These are phyloP conservation scores for Annulohypoxylon stygium DNA, from an alignment of 495 filamentous ascomycete genomes.

Conservation along the genomic window DNA sequence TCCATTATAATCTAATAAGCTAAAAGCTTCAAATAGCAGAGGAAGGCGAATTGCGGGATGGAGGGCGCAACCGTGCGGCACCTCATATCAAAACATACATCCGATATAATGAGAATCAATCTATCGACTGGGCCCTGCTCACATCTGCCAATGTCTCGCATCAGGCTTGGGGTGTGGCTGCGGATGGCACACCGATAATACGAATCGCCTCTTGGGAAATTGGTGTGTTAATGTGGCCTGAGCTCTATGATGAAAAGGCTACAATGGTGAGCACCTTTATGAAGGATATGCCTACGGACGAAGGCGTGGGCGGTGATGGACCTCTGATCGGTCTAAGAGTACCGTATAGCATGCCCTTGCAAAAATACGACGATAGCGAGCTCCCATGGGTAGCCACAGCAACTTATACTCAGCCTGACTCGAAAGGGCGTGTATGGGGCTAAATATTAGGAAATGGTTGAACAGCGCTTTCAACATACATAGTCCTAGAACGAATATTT, in stretches of 20 bases:
- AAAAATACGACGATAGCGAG: slow-evolving; percentile 71
- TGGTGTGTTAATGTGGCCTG: slow-evolving; percentile 88
- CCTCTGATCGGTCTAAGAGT: slow-evolving; percentile 76
- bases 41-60: slow-evolving; percentile 44
- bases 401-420: slow-evolving; percentile 73
- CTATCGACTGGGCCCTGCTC: slow-evolving; percentile 88
- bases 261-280: slow-evolving; percentile 79
- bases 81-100: slow-evolving; percentile 95
- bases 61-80: slow-evolving; percentile 80
- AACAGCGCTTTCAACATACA: no score
- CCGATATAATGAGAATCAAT: slow-evolving; percentile 67
- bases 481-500: no score
- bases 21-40: slow-evolving; percentile 18
- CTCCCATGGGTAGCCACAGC: slow-evolving; percentile 84
- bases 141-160: slow-evolving; percentile 90
- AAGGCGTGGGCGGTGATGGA: slow-evolving; percentile 21
- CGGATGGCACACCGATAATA: slow-evolving; percentile 67
- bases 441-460: no score
- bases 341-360: slow-evolving; percentile 85
- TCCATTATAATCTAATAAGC: background rate
- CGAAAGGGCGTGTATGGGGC: slow-evolving; percentile 66
- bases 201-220: slow-evolving; percentile 86
- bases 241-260: slow-evolving; percentile 66
- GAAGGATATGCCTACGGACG: slow-evolving; percentile 62
- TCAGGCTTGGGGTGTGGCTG: slow-evolving; percentile 86